Conservation (phyloP, 2,329 filamentous ascomycete genomes). For the Cordyceps cateniannulata region DNA sequence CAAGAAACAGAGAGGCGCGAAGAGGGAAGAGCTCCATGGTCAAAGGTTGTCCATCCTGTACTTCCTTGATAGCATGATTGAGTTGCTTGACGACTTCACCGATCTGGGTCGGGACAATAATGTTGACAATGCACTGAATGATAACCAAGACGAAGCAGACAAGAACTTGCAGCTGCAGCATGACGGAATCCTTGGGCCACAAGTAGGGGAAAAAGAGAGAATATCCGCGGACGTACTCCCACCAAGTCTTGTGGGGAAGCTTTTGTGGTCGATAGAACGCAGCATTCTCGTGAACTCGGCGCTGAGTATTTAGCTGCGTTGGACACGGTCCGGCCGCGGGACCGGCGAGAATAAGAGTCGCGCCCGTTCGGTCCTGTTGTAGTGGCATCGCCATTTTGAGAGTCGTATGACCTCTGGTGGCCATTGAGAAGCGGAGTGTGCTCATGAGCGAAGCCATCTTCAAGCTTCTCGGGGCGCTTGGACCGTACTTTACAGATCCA, state of each 20-base stretch:
- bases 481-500: conserved; percentile 35
- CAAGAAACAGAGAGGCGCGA: conserved; percentile 28
- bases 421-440: conserved; percentile 55
- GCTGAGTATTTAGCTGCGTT: conserved; percentile 29
- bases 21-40: conserved; percentile 29
- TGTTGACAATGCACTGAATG: conserved; percentile 75
- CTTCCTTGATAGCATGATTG: conserved; percentile 43
- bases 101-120: conserved; percentile 76
- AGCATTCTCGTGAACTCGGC: conserved; percentile 42
- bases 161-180: conserved; percentile 70
- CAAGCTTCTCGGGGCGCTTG: conserved; percentile 27
- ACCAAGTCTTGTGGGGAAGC: conserved; percentile 70
- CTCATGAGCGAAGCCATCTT: conserved; percentile 45
- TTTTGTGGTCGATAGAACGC: conserved; percentile 88
- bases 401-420: conserved; percentile 29
- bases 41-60: conserved; percentile 30
- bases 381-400: conserved; percentile 23
- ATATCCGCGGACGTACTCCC: too few species aligned
- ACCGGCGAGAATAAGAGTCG: conserved; percentile 21
- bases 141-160: conserved; percentile 77
- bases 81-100: conserved; percentile 74
- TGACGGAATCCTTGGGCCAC: too few species aligned
- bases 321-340: conserved; percentile 30
- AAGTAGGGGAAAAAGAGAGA: too few species aligned
- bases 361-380: conserved; percentile 10